phyloP scores from a whole-genome alignment of 2,329 filamentous ascomycete species.

The Curvularia verruculosa region DNA sequence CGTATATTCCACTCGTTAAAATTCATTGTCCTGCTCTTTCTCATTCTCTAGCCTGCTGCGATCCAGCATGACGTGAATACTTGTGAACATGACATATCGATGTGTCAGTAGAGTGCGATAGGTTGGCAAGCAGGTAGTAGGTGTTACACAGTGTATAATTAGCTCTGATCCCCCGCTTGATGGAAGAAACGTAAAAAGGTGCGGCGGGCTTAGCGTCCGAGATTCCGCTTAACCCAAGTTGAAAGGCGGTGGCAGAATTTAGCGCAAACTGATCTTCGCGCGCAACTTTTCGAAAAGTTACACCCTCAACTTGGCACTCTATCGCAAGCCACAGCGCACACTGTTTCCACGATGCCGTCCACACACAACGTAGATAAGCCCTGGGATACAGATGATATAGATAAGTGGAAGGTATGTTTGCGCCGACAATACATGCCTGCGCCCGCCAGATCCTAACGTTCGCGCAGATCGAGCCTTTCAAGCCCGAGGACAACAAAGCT shows the following conservation, averaged over 20 bases:
- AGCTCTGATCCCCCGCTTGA: background rate
- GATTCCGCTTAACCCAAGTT: background rate
- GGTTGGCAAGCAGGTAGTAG: background rate
- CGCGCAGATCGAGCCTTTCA: constrained; percentile 76
- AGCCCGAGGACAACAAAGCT: constrained; percentile 79
- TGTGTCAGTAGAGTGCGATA: too few relatives aligned
- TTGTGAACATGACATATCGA: background rate
- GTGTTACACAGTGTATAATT: background rate
- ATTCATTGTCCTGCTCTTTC: background rate
- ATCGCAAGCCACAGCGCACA: background rate
- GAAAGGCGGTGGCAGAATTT: constrained; percentile 16
- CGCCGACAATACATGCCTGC: background rate
- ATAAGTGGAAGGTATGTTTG: constrained; percentile 81
- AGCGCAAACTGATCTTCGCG: constrained; percentile 9
- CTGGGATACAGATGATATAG: constrained; percentile 94
- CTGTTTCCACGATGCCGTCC: constrained; percentile 70
- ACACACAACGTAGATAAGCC: constrained; percentile 76
- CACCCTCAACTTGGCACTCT: background rate
- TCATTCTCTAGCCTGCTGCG: too few relatives aligned
- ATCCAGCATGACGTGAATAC: background rate
- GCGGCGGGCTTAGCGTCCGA: background rate
- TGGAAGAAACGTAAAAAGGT: background rate
- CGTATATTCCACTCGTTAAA: background rate
- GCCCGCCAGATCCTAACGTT: constrained; percentile 3
- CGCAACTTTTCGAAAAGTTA: constrained; percentile 21